Base-by-base conservation (phyloP, 2,329 filamentous ascomycete genomes). In the Stagonosporopsis cucurbitacearum region DNA sequence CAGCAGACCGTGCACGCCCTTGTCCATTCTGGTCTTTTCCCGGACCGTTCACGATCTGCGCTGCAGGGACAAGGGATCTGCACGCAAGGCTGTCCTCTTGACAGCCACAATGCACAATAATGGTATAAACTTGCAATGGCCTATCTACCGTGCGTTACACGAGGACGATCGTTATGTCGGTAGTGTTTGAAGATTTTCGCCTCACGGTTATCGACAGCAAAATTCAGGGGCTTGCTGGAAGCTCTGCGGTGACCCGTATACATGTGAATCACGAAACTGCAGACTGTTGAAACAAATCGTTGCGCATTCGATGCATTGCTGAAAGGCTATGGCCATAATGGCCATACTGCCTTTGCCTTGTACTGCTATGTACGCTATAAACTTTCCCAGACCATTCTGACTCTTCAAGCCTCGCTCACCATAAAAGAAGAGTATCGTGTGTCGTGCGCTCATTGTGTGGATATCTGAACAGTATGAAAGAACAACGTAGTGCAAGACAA, bases 401-500 rank as follows among this genome's bases (percentile, higher is more conserved):
- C 17, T 30, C 37, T 40, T 41, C 33, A 32, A 26, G 25, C 15
- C 33, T 57, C 41, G 23, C 36, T 42, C 22, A 12, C 2, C 13
- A 30, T 30, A 32, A 8, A 43, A 47, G 47, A 60, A 57, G 58
- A 33, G 55, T 56, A 59, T 65, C 68, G 62, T 69, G 59, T 69
- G 56, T 67, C 68, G 49, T 71, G 66, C 56, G 51, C 59, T 64
- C 58, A 56, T 65, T 50, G 45, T 65, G 60, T 50, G 41, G 48
- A 64, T 61, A 59, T 56, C 50, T 43, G 53, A 50, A 53, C 9
- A 46, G 54, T 42, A 54, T 45, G 28, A 58, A 39, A 55, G 19
- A 45, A 23, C 17, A 5, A 3, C 28, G 17, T 8, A 26, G 26
- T 32, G 32, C 26, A 19, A 32, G 44, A 44, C 41, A 40, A 33